Evolutionary conservation across 2,329 filamentous ascomycete genomes (phyloP).

Genomic region (Alternaria incomplexa): DNA sequence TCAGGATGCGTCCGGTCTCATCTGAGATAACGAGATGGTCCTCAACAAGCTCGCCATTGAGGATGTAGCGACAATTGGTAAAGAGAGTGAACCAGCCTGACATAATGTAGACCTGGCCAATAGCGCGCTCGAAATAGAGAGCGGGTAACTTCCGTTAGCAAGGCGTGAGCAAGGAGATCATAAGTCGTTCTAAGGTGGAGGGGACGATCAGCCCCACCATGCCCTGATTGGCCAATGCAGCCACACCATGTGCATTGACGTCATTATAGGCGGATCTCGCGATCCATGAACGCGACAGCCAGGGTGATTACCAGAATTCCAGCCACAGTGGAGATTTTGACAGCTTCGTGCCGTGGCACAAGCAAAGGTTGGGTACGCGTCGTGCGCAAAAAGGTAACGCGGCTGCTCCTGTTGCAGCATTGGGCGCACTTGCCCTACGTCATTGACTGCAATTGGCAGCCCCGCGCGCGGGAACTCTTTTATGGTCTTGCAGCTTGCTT

Average conservation of each 20-base stretch:
- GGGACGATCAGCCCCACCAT: constrained; percentile 10
- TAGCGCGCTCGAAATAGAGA: constrained; percentile 5
- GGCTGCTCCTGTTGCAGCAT: constrained; percentile 15
- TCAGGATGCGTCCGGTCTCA: constrained; percentile 52
- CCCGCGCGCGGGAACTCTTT: constrained; percentile 10
- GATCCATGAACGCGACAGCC: constrained; percentile 5
- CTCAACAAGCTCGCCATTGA: constrained; percentile 52
- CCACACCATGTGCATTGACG: constrained; percentile 11
- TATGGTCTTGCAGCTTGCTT: constrained; percentile 1
- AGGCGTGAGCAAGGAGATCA: constrained; percentile 2
- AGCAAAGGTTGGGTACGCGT: constrained; percentile 9
- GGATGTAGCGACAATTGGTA: constrained; percentile 54
- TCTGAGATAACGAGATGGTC: constrained; percentile 55
- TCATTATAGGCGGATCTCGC: constrained; percentile 15
- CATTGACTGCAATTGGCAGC: constrained; percentile 15
- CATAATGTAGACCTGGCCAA: constrained; percentile 30
- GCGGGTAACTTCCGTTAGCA: constrained; percentile 3
- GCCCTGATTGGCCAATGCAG: constrained; percentile 15
- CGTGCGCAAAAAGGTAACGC: constrained; percentile 13
- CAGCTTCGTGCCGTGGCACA: constrained; percentile 6
- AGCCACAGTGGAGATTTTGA: constrained; percentile 24
- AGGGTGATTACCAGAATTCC: constrained; percentile 9
- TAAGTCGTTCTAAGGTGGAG: constrained; percentile 11
- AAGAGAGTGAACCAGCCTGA: constrained; percentile 55
- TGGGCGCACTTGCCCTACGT: constrained; percentile 19